Conservation (phyloP, 345 rosid genomes). For the Salix udensis region DNA sequence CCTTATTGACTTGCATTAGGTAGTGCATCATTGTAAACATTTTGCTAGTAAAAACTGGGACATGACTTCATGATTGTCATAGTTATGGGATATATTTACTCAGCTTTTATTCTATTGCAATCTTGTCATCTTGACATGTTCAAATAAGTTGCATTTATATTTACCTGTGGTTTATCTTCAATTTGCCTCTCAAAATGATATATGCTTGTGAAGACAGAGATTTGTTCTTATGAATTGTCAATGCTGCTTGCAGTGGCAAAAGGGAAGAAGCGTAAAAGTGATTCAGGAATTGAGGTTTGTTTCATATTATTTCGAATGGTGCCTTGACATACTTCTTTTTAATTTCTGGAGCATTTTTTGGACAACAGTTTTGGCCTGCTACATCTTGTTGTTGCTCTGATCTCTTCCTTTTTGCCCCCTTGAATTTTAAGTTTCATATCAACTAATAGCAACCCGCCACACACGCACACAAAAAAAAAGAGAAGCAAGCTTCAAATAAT, state of each 20-base stretch:
- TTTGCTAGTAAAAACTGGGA: neutral
- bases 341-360: neutral
- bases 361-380: neutral
- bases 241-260: conserved; percentile 52
- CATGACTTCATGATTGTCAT: neutral
- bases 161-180: neutral
- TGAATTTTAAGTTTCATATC: no score
- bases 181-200: neutral
- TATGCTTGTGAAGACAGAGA: neutral
- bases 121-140: neutral
- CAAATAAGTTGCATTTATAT: no score
- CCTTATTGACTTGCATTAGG: neutral
- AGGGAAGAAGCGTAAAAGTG: conserved; percentile 87
- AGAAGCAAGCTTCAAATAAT: no score
- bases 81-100: neutral
- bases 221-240: conserved; percentile 8
- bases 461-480: no score
- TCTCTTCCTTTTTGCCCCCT: neutral
- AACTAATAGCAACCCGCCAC: no score
- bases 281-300: conserved; percentile 75
- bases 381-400: neutral
- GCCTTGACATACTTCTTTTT: neutral
- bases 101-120: neutral
- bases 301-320: conserved; percentile 18
- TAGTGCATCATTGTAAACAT: neutral